Evolutionary conservation across 148 eudicot genomes (phyloP).

Genomic region (Silene latifolia): DNA sequence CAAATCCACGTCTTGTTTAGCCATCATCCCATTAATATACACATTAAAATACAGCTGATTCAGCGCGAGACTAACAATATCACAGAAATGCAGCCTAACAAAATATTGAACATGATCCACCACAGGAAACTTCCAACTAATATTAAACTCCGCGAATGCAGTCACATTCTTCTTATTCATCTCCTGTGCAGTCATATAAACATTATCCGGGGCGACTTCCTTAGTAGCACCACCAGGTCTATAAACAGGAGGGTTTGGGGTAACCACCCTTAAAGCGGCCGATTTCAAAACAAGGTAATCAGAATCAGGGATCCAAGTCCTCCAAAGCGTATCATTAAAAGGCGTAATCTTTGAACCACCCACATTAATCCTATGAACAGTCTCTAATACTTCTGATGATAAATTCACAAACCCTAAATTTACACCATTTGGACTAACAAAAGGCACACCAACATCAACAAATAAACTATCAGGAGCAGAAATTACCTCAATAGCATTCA

Average conservation of each 20-base stretch:
- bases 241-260: slow-evolving; percentile 49
- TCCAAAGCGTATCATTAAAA: slow-evolving; percentile 92
- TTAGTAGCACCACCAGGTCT: slow-evolving; percentile 54
- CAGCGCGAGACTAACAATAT: slow-evolving; percentile 56
- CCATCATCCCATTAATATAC: slow-evolving; percentile 56
- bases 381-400: slow-evolving; percentile 47
- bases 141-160: slow-evolving; percentile 41
- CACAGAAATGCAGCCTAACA: slow-evolving; percentile 76
- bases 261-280: slow-evolving; percentile 53
- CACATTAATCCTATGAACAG: slow-evolving; percentile 81
- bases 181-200: slow-evolving; percentile 80
- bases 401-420: slow-evolving; percentile 47
- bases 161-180: slow-evolving; percentile 56
- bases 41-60: slow-evolving; percentile 74
- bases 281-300: slow-evolving; percentile 59
- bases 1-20: slow-evolving; percentile 69
- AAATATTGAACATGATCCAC: slow-evolving; percentile 36
- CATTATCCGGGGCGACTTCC: slow-evolving; percentile 66
- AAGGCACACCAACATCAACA: slow-evolving; percentile 46
- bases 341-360: slow-evolving; percentile 76
- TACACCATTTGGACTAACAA: slow-evolving; percentile 35
- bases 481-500: slow-evolving; percentile 77
- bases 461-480: slow-evolving; percentile 68
- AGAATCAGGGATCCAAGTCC: slow-evolving; percentile 82
- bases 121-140: slow-evolving; percentile 79